Conservation (phyloP, 495 filamentous ascomycete species). For the Neurospora cerealis region DNA sequence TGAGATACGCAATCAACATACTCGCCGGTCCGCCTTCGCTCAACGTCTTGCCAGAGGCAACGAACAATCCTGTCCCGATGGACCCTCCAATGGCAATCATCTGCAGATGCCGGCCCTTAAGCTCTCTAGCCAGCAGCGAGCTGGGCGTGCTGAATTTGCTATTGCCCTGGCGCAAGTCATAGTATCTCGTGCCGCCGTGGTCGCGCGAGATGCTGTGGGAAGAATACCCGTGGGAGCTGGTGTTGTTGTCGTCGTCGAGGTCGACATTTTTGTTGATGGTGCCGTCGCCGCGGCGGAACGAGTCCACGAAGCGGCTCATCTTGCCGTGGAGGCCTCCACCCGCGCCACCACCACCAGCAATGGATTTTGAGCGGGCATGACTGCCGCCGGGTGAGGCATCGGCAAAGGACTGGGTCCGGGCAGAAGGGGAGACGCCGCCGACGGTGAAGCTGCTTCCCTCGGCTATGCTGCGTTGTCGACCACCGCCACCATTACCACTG, state of each 20-base stretch:
- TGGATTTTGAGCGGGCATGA: neutral
- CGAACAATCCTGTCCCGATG: conserved; percentile 90
- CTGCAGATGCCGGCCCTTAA: conserved; percentile 83
- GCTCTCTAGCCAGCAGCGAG: conserved; percentile 50
- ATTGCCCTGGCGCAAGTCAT: conserved; percentile 16
- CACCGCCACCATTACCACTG: conserved; percentile 1
- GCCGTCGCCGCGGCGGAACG: conserved; percentile 19
- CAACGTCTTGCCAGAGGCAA: conserved; percentile 73
- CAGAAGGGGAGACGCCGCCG: neutral
- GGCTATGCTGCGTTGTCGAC: conserved; percentile 9
- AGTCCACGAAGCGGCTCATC: conserved; percentile 18
- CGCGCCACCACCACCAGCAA: neutral
- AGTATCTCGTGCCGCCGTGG: conserved; percentile 15
- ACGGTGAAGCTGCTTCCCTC: conserved; percentile 12
- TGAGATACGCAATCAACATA: conserved; percentile 65
- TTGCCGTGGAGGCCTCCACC: conserved; percentile 4
- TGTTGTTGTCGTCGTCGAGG: neutral
- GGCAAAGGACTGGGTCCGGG: neutral
- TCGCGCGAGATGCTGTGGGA: conserved; percentile 1
- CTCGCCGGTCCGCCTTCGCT: conserved; percentile 76
- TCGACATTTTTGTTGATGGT: neutral
- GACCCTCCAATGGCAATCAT: conserved; percentile 97
- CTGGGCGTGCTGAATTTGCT: conserved; percentile 11
- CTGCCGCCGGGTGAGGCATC: neutral
- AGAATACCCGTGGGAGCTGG: neutral